Evolutionary conservation across 768 basidiomycete species (phyloP).

Genomic region (Cubamyces sp.): DNA sequence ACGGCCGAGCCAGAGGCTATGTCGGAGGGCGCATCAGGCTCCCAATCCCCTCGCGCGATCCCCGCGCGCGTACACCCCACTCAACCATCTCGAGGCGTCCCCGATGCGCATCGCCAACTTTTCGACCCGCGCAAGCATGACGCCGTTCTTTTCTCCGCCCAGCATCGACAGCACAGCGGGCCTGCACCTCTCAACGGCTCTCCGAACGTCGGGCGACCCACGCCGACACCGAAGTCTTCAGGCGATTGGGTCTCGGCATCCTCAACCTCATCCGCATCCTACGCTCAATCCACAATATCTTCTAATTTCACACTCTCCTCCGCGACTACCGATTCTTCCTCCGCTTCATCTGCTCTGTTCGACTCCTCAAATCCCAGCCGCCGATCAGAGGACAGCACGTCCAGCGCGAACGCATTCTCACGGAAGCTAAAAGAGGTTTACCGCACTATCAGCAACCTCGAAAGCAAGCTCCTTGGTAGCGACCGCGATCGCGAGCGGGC

Average conservation of each 20-base stretch:
- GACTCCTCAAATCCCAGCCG: conserved; percentile 58
- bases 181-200: conserved; percentile 20
- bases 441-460: conserved; percentile 78
- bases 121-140: conserved; percentile 93
- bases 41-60: conserved; percentile 45
- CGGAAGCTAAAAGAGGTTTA: conserved; percentile 81
- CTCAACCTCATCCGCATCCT: conserved; percentile 64
- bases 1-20: conserved; percentile 68
- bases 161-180: conserved; percentile 49
- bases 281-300: conserved; percentile 68
- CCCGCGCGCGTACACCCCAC: conserved; percentile 36
- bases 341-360: conserved; percentile 70
- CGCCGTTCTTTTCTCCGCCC: conserved; percentile 80
- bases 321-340: conserved; percentile 72
- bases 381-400: conserved; percentile 40
- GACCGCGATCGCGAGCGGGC: conserved; percentile 41
- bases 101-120: conserved; percentile 53
- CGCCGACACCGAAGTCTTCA: conserved; percentile 62
- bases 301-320: conserved; percentile 77
- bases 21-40: conserved; percentile 60
- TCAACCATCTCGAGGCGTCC: conserved; percentile 39
- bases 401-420: conserved; percentile 68
- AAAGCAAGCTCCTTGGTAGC: conserved; percentile 64
- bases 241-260: conserved; percentile 76
- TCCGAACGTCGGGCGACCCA: conserved; percentile 39